phyloP scores from a whole-genome alignment of 164 flowering plant species.

The Chimonanthus praecox region DNA sequence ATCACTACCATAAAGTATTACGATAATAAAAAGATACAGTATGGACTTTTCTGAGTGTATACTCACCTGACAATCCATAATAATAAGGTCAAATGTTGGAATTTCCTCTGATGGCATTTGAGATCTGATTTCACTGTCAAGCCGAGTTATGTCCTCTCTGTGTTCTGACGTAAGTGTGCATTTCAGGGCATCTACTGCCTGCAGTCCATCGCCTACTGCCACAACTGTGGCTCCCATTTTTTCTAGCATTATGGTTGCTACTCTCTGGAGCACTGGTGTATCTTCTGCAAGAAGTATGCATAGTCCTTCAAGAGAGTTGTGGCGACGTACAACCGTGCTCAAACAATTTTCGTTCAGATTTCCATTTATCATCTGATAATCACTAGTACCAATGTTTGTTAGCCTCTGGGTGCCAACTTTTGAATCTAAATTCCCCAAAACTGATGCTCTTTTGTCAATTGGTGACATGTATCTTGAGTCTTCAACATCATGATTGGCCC shows the following conservation, averaged over 20 bases:
- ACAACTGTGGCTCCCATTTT: slow-evolving; percentile 80
- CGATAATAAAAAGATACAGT: background rate
- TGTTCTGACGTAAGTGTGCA: slow-evolving; percentile 24
- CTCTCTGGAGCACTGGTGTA: slow-evolving; percentile 85
- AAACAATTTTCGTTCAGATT: background rate
- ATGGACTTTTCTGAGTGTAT: slow-evolving; percentile 1
- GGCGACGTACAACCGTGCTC: slow-evolving; percentile 8
- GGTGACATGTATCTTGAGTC: slow-evolving; percentile 5
- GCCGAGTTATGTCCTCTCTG: slow-evolving; percentile 13
- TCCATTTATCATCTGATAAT: slow-evolving; percentile 8
- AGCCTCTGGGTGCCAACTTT: background rate
- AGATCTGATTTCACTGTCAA: slow-evolving; percentile 20
- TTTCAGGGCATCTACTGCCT: slow-evolving; percentile 83
- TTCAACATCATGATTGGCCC: slow-evolving; percentile 8
- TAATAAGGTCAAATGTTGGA: slow-evolving; percentile 65
- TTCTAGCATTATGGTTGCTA: slow-evolving; percentile 90
- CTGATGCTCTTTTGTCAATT: slow-evolving; percentile 14
- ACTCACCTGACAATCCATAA: slow-evolving; percentile 96
- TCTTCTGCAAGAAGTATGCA: slow-evolving; percentile 91
- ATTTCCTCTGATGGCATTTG: slow-evolving; percentile 23
- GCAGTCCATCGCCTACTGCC: slow-evolving; percentile 84
- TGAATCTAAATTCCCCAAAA: background rate
- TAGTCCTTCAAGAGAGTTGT: slow-evolving; percentile 65
- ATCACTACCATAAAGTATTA: background rate
- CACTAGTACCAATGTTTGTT: slow-evolving; percentile 3